Evolutionary conservation across 2,329 filamentous ascomycete species (phyloP).

Genomic region (Fusarium kyushuense): DNA sequence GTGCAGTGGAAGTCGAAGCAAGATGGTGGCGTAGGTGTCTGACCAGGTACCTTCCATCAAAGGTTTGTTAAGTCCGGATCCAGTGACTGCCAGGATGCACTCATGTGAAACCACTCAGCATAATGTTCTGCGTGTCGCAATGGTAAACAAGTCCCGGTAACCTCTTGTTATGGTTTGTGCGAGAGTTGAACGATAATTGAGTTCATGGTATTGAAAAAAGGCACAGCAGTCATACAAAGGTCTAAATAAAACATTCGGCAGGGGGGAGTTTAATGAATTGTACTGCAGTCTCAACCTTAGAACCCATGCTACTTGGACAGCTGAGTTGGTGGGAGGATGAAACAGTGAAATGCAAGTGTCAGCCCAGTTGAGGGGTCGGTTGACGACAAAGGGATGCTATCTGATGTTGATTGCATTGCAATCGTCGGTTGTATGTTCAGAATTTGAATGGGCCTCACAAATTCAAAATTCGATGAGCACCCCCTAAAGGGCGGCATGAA

Average conservation of each 20-base stretch:
- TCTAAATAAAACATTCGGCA: neutral
- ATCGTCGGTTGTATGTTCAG: neutral
- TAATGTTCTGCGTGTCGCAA: neutral
- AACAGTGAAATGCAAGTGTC: constrained; percentile 33
- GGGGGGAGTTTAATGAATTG: neutral
- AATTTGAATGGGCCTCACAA: neutral
- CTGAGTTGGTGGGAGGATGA: neutral
- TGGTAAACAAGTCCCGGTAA: too few species aligned
- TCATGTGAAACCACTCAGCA: neutral
- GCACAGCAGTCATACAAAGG: constrained; percentile 7
- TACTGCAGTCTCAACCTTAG: neutral
- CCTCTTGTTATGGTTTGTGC: neutral
- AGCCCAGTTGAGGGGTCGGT: constrained; percentile 17
- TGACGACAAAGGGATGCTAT: neutral
- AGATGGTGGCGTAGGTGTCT: constrained; percentile 14
- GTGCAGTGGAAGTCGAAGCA: constrained; percentile 8
- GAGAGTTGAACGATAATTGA: neutral
- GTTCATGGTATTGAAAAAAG: neutral
- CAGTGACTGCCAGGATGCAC: neutral
- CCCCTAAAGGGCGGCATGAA: constrained; percentile 1
- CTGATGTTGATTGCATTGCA: constrained; percentile 14
- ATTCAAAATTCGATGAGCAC: neutral
- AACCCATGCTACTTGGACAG: constrained; percentile 2
- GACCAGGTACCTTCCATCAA: neutral
- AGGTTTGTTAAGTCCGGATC: neutral